Evolutionary conservation across 768 basidiomycete species (phyloP), one percentile per base, ranked within the genome.

Genomic region (Hypholoma sublateritium): DNA sequence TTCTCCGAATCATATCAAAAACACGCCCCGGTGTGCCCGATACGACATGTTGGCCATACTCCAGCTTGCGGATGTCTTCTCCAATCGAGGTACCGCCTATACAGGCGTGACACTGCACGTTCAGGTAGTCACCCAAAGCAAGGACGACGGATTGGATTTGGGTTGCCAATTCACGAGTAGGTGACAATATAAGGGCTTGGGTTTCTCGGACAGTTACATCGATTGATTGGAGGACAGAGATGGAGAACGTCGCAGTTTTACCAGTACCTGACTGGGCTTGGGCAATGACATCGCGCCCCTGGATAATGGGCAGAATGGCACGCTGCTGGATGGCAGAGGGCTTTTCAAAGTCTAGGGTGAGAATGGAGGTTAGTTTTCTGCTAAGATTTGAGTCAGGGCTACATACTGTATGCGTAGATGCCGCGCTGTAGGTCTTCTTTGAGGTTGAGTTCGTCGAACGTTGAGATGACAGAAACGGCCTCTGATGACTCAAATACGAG

Each of bases 241-340:
- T 97, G 64, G 95, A 95, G 77, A 98, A 98, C 17, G 96, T 97
- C 5, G 96, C 96, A 9, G 96, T 99, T 92, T 98, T 99, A 83
- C 96, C 96, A 36, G 96, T 98, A 71, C 96, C 96, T 34, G 95
- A 97, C 77, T 98, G 96, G 42, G 96, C 96, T 78, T 98, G 96
- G 35, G 96, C 96, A 71, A 99, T 98, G 59, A 98, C 96, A 82
- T 98, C 96, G 62, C 95, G 88, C 25, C 93, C 93, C 78, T 93
- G 90, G 48, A 87, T 92, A 69, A 99, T 96, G 50, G 96, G 96
- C 57, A 96, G 79, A 73, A 99, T 98, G 48, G 96, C 96, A 62
- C 95, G 89, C 76, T 97, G 94, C 77, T 99, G 96, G 68, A 99
- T 98, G 59, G 96, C 95, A 59, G 96, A 98, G 21, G 96, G 96